Conservation (phyloP, 148 eudicot species). For the Persicaria maculosa region DNA sequence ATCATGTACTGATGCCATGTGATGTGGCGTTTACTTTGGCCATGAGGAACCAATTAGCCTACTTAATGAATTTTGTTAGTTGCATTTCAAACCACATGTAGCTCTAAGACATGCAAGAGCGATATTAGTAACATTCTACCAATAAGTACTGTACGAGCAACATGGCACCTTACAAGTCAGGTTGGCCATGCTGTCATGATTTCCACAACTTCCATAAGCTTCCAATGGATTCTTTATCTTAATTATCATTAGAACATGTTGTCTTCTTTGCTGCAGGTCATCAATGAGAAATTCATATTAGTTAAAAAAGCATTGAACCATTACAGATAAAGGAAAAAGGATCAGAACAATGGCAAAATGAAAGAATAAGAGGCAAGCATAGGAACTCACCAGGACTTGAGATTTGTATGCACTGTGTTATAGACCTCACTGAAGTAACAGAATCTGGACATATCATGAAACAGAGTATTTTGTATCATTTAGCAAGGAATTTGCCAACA, state of each 20-base stretch:
- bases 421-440: constrained; percentile 55
- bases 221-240: neutral
- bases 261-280: constrained; percentile 1
- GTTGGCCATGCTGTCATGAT: neutral
- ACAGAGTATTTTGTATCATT: neutral
- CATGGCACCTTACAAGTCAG: neutral
- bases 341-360: neutral
- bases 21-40: neutral
- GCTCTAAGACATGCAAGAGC: neutral
- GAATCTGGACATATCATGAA: constrained; percentile 44
- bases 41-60: neutral
- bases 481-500: neutral
- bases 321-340: neutral
- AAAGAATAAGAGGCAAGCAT: neutral
- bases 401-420: constrained; percentile 53
- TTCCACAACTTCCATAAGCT: neutral
- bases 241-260: neutral
- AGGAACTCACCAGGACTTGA: constrained; percentile 63
- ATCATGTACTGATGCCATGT: neutral
- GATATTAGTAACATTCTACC: neutral
- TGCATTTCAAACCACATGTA: neutral
- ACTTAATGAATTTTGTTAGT: neutral
- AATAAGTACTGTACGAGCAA: neutral
- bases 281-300: neutral
- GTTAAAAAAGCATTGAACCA: neutral